A percentile compares a stretch with the other conserved stretches of the same genome.
phyloP scores from a whole-genome alignment of 768 basidiomycete genomes.

The Phylloporus rhodoxanthus region DNA sequence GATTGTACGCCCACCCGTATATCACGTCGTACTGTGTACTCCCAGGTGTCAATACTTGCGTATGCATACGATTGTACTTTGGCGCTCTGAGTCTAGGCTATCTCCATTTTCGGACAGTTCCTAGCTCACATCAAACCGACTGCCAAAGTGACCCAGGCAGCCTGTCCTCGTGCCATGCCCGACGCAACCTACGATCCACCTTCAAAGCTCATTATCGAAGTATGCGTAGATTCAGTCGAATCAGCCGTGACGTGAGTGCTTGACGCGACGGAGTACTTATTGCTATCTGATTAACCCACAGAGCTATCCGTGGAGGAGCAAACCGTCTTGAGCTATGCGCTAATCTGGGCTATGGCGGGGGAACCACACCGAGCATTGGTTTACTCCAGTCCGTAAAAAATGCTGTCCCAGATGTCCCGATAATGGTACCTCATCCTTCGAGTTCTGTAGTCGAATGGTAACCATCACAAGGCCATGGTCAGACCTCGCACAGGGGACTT shows the following conservation, averaged over 20 bases:
- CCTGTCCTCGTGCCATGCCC: conserved; percentile 1
- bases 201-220: conserved; percentile 38
- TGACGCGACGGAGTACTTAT: not conserved
- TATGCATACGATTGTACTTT: too few species aligned
- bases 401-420: conserved; percentile 43
- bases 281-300: conserved; percentile 24
- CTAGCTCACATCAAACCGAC: not conserved
- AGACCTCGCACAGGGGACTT: conserved; percentile 79
- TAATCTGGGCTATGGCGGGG: conserved; percentile 58
- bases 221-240: conserved; percentile 73
- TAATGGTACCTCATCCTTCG: conserved; percentile 52
- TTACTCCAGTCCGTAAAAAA: conserved; percentile 53
- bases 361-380: conserved; percentile 78
- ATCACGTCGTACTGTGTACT: not conserved
- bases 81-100: not conserved
- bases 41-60: not conserved
- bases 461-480: conserved; percentile 58
- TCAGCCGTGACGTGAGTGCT: conserved; percentile 58
- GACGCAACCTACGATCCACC: conserved; percentile 1
- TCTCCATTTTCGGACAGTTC: conserved; percentile 3
- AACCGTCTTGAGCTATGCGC: conserved; percentile 74
- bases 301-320: conserved; percentile 67
- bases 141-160: too few species aligned
- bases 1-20: not conserved
- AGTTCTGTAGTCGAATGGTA: not conserved